Percentiles rank a stretch among this genome's conserved stretches.
These are phyloP conservation scores for Clitocybe nebularis DNA, from an alignment of 1,284 basidiomycete genomes.

Conservation along the genomic window DNA sequence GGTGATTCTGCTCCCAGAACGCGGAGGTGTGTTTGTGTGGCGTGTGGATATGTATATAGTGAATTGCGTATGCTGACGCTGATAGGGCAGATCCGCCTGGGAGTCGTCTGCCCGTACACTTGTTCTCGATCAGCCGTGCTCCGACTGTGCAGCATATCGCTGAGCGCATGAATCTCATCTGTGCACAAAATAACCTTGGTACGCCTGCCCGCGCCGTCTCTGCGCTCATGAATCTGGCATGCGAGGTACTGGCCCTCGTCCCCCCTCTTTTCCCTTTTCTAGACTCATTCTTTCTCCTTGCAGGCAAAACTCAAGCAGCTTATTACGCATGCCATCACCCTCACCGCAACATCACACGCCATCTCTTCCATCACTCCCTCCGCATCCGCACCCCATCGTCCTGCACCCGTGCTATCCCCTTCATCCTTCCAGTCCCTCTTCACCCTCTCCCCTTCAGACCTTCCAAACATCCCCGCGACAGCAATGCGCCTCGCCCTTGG, in stretches of 20 bases:
- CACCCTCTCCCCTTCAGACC: constrained; percentile 69
- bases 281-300: neutral
- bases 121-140: constrained; percentile 64
- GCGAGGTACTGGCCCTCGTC: constrained; percentile 48
- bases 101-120: constrained; percentile 62
- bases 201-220: constrained; percentile 60
- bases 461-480: constrained; percentile 72
- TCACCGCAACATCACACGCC: constrained; percentile 71
- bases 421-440: constrained; percentile 74
- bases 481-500: constrained; percentile 65
- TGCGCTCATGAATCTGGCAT: constrained; percentile 69
- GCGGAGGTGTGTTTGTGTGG: constrained; percentile 46
- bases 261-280: constrained; percentile 1
- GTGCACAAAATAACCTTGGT: constrained; percentile 67
- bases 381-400: constrained; percentile 36
- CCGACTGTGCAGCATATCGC: constrained; percentile 74
- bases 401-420: constrained; percentile 49
- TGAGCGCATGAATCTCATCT: constrained; percentile 76
- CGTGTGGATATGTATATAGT: neutral
- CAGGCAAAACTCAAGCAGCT: constrained; percentile 82
- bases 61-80: constrained; percentile 1
- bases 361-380: constrained; percentile 73
- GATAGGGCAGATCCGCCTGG: constrained; percentile 57
- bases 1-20: constrained; percentile 56
- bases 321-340: constrained; percentile 70